Percentiles rank a stretch among this genome's conserved stretches.
These are phyloP conservation scores for Paecilomyces formosus DNA, from an alignment of 2,329 filamentous ascomycete species.

Conservation along the genomic window DNA sequence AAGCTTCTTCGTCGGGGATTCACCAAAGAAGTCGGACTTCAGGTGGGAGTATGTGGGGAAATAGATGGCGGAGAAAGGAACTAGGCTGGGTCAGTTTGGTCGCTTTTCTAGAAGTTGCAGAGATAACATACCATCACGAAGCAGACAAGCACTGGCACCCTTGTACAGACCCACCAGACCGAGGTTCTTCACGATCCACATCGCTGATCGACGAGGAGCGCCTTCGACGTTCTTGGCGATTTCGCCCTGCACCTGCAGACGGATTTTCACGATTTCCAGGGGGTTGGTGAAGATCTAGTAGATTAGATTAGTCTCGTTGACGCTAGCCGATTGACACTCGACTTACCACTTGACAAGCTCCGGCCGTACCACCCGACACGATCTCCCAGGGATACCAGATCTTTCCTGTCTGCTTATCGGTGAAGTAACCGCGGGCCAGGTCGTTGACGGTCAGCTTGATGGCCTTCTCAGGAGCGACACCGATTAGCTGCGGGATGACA, in stretches of 20 bases:
- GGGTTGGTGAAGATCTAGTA: constrained; percentile 88
- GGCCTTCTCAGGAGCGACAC: constrained; percentile 97
- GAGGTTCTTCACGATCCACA: constrained; percentile 96
- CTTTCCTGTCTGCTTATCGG: constrained; percentile 62
- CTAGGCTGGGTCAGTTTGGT: constrained; percentile 28
- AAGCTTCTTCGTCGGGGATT: constrained; percentile 77
- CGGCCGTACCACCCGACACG: constrained; percentile 79
- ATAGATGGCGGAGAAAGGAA: constrained; percentile 97
- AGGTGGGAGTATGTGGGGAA: constrained; percentile 95
- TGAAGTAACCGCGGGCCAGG: constrained; percentile 69
- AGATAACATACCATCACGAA: constrained; percentile 61
- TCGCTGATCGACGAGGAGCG: constrained; percentile 78
- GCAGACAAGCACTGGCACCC: constrained; percentile 85
- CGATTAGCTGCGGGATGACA: constrained; percentile 88
- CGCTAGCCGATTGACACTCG: constrained; percentile 6
- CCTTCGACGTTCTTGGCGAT: constrained; percentile 79
- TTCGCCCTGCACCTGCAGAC: constrained; percentile 94
- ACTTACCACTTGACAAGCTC: constrained; percentile 92
- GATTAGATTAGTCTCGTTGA: constrained; percentile 6
- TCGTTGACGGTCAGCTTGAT: constrained; percentile 99
- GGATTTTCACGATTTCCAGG: constrained; percentile 98
- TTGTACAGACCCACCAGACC: constrained; percentile 95
- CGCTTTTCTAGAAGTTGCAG: constrained; percentile 6
- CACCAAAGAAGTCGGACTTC: constrained; percentile 90
- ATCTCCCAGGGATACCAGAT: constrained; percentile 70